phyloP scores from a whole-genome alignment of 2,329 filamentous ascomycete genomes.

The Escovopsis sp. region DNA sequence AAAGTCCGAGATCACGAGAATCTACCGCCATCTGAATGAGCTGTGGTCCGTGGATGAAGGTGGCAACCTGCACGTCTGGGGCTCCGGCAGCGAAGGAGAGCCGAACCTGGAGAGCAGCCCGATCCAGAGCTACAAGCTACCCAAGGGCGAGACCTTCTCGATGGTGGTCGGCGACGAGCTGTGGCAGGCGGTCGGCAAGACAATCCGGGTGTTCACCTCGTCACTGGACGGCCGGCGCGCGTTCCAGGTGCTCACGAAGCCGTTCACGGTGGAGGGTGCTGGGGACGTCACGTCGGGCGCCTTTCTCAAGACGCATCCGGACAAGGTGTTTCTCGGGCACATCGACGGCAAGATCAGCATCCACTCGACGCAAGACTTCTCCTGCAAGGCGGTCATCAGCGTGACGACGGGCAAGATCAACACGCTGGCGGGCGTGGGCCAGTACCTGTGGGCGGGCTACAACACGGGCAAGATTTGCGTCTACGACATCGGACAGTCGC shows the following conservation, averaged over 20 bases:
- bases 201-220: constrained; percentile 71
- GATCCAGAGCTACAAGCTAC: constrained; percentile 57
- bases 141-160: constrained; percentile 73
- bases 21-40: constrained; percentile 73
- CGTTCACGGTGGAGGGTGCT: constrained; percentile 54
- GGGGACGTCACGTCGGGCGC: constrained; percentile 82
- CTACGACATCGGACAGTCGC: constrained; percentile 69
- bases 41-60: constrained; percentile 91
- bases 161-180: constrained; percentile 72
- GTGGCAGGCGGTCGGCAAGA: constrained; percentile 79
- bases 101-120: constrained; percentile 63
- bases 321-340: constrained; percentile 79
- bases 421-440: constrained; percentile 63
- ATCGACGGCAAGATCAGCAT: constrained; percentile 86
- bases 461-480: constrained; percentile 89
- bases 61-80: constrained; percentile 78
- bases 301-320: constrained; percentile 55
- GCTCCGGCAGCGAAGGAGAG: constrained; percentile 52
- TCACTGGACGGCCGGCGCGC: constrained; percentile 49
- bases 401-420: constrained; percentile 95
- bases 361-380: constrained; percentile 66
- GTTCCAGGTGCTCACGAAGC: constrained; percentile 60
- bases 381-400: constrained; percentile 65
- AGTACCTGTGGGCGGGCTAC: constrained; percentile 81
- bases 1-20: constrained; percentile 65